A percentile compares a stretch with the other conserved stretches of the same genome.
Evolutionary conservation across 768 basidiomycete genomes (phyloP).

Genomic region (Leccinum subgranulosum): DNA sequence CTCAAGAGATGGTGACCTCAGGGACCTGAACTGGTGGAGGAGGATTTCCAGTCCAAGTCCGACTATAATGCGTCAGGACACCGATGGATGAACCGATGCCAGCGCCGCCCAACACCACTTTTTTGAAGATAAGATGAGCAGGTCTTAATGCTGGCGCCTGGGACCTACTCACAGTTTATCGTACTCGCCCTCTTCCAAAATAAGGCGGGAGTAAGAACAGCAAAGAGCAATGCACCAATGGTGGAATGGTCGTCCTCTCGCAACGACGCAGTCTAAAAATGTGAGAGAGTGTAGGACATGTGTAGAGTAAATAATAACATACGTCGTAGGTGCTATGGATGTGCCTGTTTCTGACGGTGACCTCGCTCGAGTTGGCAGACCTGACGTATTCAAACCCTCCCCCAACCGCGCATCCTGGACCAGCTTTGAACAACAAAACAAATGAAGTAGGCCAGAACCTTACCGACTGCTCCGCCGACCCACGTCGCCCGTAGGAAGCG

Average conservation of each 20-base stretch:
- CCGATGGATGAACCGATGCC: slow-evolving; percentile 64
- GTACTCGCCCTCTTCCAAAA: slow-evolving; percentile 67
- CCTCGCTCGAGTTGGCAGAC: slow-evolving; percentile 50
- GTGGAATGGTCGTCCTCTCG: slow-evolving; percentile 73
- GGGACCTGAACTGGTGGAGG: slow-evolving; percentile 41
- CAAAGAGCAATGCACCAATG: slow-evolving; percentile 64
- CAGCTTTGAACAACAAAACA: neutral
- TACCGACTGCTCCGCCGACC: slow-evolving; percentile 61
- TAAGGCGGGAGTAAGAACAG: slow-evolving; percentile 62
- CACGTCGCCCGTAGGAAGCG: slow-evolving; percentile 68
- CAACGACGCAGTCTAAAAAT: slow-evolving; percentile 49
- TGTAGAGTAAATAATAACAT: slow-evolving; percentile 11
- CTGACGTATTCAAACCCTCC: slow-evolving; percentile 62
- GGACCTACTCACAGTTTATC: slow-evolving; percentile 51
- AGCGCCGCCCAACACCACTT: slow-evolving; percentile 72
- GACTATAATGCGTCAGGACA: slow-evolving; percentile 52
- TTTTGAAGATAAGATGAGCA: neutral
- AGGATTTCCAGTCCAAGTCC: slow-evolving; percentile 52
- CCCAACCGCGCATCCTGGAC: slow-evolving; percentile 38
- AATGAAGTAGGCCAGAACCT: neutral
- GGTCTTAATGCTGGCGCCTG: neutral
- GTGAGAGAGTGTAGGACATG: neutral
- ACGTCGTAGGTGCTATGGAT: slow-evolving; percentile 60
- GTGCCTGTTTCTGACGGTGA: slow-evolving; percentile 47
- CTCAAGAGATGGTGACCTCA: slow-evolving; percentile 20